These are phyloP conservation scores for Vitis hybrid DNA, from an alignment of 177 flowering plant species.

Conservation along the genomic window DNA sequence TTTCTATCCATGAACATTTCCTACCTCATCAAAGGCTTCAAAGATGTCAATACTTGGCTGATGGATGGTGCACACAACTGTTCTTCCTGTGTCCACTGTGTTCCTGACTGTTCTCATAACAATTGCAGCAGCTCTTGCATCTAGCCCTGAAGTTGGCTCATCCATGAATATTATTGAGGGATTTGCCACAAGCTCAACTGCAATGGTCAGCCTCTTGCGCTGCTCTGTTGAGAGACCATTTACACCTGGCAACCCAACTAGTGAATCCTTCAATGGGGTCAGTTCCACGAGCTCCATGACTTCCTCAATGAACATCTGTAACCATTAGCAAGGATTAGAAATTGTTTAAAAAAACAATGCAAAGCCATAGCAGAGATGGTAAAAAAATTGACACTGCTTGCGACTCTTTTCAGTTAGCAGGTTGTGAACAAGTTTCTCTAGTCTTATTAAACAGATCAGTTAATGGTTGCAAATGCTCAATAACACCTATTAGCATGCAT, in stretches of 20 bases:
- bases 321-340: neutral
- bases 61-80: constrained; percentile 27
- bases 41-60: constrained; percentile 28
- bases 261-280: constrained; percentile 10
- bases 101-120: constrained; percentile 26
- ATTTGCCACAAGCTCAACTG: constrained; percentile 26
- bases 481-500: too few relatives aligned
- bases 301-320: constrained; percentile 25
- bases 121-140: constrained; percentile 27
- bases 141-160: constrained; percentile 29
- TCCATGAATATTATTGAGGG: constrained; percentile 31
- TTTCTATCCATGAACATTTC: too few relatives aligned
- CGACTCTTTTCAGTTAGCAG: too few relatives aligned
- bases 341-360: neutral
- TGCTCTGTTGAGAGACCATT: constrained; percentile 26
- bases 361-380: neutral
- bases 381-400: too few relatives aligned
- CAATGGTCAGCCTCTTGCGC: constrained; percentile 25
- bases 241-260: constrained; percentile 24
- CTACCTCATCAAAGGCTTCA: constrained; percentile 22
- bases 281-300: constrained; percentile 26
- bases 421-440: too few relatives aligned
- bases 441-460: too few relatives aligned
- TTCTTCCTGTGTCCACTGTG: constrained; percentile 26
- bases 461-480: too few relatives aligned